Conservation (phyloP, 805 yeast species). For the Suhomyces vadensis region DNA sequence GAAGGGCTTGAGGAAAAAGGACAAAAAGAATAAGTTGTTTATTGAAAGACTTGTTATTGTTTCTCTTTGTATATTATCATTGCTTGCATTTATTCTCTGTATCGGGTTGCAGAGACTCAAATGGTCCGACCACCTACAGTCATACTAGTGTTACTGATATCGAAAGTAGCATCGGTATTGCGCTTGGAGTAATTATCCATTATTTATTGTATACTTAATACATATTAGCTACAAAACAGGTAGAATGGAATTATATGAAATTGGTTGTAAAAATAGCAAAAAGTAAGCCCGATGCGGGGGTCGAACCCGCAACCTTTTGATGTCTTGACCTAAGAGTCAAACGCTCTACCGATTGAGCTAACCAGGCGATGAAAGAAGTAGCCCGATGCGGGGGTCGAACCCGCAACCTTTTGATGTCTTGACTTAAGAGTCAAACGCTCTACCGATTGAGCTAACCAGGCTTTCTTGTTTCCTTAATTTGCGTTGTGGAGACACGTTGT, state of each 20-base stretch:
- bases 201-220: not conserved
- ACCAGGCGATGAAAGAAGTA: slow-evolving; percentile 8
- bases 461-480: not conserved
- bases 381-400: slow-evolving; percentile 11
- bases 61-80: slow-evolving; percentile 15
- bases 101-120: slow-evolving; percentile 21
- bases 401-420: slow-evolving; percentile 10
- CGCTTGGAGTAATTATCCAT: no score
- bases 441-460: slow-evolving; percentile 10
- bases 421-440: slow-evolving; percentile 6
- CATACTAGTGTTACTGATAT: slow-evolving; percentile 2
- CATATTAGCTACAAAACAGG: not conserved
- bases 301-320: slow-evolving; percentile 15
- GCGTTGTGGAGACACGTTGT: not conserved
- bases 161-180: no score
- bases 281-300: slow-evolving; percentile 13
- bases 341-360: slow-evolving; percentile 15
- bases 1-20: slow-evolving; percentile 10
- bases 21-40: slow-evolving; percentile 8
- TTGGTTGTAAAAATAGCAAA: not conserved
- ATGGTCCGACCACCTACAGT: slow-evolving; percentile 17
- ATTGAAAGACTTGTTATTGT: slow-evolving; percentile 14
- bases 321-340: slow-evolving; percentile 10
- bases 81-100: slow-evolving; percentile 17
- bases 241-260: not conserved